Evolutionary conservation across 768 basidiomycete genomes (phyloP), one percentile per base, ranked within the genome.

Genomic region (Termitomyces sp.): DNA sequence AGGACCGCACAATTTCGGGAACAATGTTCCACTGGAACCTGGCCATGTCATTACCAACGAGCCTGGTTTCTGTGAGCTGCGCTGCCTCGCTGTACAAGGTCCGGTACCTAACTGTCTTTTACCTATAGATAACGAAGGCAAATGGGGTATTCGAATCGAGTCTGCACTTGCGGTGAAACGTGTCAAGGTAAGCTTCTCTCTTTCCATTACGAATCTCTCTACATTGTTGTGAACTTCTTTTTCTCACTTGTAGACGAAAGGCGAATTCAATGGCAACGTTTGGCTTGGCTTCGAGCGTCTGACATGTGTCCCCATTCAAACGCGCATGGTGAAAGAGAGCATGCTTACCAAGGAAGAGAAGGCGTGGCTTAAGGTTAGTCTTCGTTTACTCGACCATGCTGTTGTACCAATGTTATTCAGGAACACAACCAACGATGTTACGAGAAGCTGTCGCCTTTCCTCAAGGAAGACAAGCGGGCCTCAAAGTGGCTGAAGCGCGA

Each of bases 11-110:
- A 84, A 89, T 44, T 92, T 96, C 75, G 81, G 85, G 22, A 86
- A 81, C 68, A 79, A 79, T 44, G 80, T 87, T 35, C 83, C 91
- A 2, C 81, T 98, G 36, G 79, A 82, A 24, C 86, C 87, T n/a
- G 97, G 97, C 12, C 88, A 97, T 73, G 87, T 96, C 66, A 86
- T 96, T 60, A 94, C 94, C 51, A 96, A 97, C 68, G 95, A 98
- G 75, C 96, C 95, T 51, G 95, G 94, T 0, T 96, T 87, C 75
- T 96, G 90, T 92, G 70, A 72, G 90, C 65, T 46, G 50, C 57
- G 48, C 56, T 48, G 46, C 59, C 11, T 33, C 18, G 49, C 24
- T 62, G 58, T 44, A 35, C 38, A 42, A 40, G 57, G 54, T 50
- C 53, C 55, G 63, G 56, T 51, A 63, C 68, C 62, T 67, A 12